These are phyloP conservation scores for Camellia oleifera DNA, from an alignment of 179 eudicot species.

Conservation along the genomic window DNA sequence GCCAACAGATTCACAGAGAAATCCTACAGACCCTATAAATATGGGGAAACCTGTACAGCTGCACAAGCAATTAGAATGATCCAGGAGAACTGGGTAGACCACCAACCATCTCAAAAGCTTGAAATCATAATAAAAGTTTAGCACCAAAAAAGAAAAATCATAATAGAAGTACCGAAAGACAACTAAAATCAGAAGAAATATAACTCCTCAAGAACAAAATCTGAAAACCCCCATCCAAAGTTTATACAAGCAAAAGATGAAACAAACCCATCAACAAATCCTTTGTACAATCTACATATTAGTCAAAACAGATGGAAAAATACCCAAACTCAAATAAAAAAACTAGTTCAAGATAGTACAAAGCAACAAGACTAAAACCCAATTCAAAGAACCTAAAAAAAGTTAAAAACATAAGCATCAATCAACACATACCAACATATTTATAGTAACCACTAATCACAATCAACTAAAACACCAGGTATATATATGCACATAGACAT, in stretches of 20 bases:
- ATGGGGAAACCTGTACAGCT: neutral
- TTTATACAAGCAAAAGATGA: neutral
- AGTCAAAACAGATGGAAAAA: neutral
- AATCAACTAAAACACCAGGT: neutral
- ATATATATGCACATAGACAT: neutral
- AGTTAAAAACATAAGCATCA: neutral
- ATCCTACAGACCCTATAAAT: too few species aligned
- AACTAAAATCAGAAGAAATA: neutral
- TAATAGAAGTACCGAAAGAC: neutral
- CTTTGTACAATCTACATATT: neutral
- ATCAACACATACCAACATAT: too few species aligned
- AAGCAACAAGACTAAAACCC: neutral
- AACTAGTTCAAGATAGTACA: neutral
- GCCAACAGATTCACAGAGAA: too few species aligned
- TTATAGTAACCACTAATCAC: too few species aligned
- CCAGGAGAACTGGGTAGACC: neutral
- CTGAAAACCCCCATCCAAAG: neutral
- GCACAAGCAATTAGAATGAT: neutral
- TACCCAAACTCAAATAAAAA: neutral
- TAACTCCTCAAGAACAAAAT: neutral
- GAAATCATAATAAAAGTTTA: neutral
- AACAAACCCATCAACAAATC: neutral
- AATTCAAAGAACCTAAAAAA: neutral
- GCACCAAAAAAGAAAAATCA: too few species aligned
- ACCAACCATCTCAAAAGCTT: conserved; percentile 7